Conservation (phyloP, 163 green algal genomes). For the Chlamydomonas reinhardtii region DNA sequence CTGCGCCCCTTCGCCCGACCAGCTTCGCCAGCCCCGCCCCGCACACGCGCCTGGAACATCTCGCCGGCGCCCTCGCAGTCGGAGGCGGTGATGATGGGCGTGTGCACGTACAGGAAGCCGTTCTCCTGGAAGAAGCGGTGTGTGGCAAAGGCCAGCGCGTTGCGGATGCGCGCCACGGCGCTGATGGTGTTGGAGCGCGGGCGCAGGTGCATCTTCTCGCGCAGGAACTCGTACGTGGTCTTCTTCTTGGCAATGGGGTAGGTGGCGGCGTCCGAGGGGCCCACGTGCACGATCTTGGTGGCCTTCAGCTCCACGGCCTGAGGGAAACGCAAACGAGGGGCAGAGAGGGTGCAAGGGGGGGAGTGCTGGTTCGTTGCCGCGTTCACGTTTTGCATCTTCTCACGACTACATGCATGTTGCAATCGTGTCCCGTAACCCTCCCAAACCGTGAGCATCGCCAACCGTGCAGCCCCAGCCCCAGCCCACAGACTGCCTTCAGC, state of each 20-base stretch:
- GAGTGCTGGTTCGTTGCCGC: too few species aligned
- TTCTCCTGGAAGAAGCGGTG: conserved; percentile 91
- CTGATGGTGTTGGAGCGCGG: conserved; percentile 94
- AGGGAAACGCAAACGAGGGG: neutral
- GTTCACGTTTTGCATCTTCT: too few species aligned
- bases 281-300: conserved; percentile 81
- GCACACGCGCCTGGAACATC: conserved; percentile 97
- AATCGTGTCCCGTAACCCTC: too few species aligned
- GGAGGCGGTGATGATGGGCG: conserved; percentile 95
- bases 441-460: too few species aligned
- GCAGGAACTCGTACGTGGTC: conserved; percentile 92
- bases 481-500: too few species aligned
- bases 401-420: too few species aligned
- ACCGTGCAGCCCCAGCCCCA: too few species aligned
- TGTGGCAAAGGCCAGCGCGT: conserved; percentile 94
- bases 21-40: neutral
- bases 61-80: conserved; percentile 99
- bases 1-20: too few species aligned
- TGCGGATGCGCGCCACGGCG: conserved; percentile 95
- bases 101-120: conserved; percentile 99
- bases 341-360: neutral
- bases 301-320: conserved; percentile 91
- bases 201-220: conserved; percentile 94
- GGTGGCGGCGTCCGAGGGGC: conserved; percentile 81
- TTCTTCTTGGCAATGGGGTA: conserved; percentile 99